Base-by-base conservation (phyloP, 192 early-diverging fungal species). In the Hyaloraphidium curvatum region DNA sequence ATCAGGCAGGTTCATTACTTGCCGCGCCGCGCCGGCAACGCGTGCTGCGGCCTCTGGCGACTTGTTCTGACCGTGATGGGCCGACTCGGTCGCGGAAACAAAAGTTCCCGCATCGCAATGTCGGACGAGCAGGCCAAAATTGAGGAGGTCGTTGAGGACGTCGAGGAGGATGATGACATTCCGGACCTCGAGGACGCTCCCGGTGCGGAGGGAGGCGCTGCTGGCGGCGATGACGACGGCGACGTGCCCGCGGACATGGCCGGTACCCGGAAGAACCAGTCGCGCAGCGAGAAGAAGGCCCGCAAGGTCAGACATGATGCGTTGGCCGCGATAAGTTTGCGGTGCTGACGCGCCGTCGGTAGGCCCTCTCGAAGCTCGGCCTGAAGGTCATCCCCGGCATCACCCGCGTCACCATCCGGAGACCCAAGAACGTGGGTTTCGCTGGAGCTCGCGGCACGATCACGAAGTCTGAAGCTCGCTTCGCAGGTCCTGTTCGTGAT, bases 261-360 rank as follows among this genome's bases (percentile, higher is more conserved):
- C 26, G 54, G 54, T 23, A 55, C 54, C 16, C 37, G 54, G 26
- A 57, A 53, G 55, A 56, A 43, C 55, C 83, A 85, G 69, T 79
- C 73, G 70, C 83, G 82, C 54, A 75, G 77, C 56, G 91, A 97
- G 74, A 82, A 81, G 73, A 94, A 97, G 84, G 91, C 93, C 48
- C 81, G 94, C 65, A 95, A 97, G 82, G n/a, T n/a, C n/a, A n/a
- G n/a, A n/a, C n/a, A n/a, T n/a, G n/a, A n/a, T n/a, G n/a, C n/a
- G n/a, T n/a, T n/a, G n/a, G n/a, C n/a, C n/a, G n/a, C n/a, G n/a
- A n/a, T n/a, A n/a, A n/a, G n/a, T n/a, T n/a, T n/a, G n/a, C n/a
- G n/a, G n/a, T n/a, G n/a, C n/a, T n/a, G n/a, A n/a, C n/a, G n/a
- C n/a, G n/a, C n/a, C n/a, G n/a, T n/a, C n/a, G n/a, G n/a, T n/a